Base-by-base conservation (phyloP, 2,329 filamentous ascomycete genomes). In the Daldinia eschscholtzii region DNA sequence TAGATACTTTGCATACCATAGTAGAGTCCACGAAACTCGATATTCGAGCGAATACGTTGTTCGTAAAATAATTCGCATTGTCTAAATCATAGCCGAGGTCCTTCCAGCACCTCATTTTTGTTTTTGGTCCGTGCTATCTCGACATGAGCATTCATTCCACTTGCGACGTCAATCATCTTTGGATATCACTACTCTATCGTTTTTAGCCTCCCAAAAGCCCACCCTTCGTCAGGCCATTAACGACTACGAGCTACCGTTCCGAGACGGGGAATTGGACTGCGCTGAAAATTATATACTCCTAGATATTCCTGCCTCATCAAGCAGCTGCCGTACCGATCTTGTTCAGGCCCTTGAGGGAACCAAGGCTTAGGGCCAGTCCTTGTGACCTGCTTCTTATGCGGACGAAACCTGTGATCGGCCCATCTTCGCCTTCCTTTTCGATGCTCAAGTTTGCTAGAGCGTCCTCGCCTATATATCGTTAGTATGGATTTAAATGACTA, bases 331-430 rank as follows among this genome's bases (percentile, higher is more conserved):
- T 83, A 65, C 87, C 88, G 75, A 91, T 90, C 82, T 95, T 96
- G 84, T 94, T 97, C 70, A 99, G 84, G 1, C 96, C 96, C 84
- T 98, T 99, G 77, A 99, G 85, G 57, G 93, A 97, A 35, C 96
- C 96, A 72, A 99, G 84, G 82, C 95, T 98, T 74, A 99, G 84
- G 10, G 96, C 96, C 77, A 99, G 85, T 56, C 96, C 96, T 83
- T 99, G 96, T 41, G 94, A 97, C 79, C 96, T 92, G 85, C 94
- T 98, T 83, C 96, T 91, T 88, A 99, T 99, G 79, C 96, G 91
- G 71, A 99, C 94, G 81, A 99, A 99, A 50, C 96, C 96, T 46
- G 95, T 98, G 71, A 99, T 95, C 5, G 94, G 93, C 26, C 96
- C 96, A 77, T 97, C 92, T 28, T 97, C 94, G 67, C 94, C 94